Conservation (phyloP, 2,329 filamentous ascomycete species). For the Niveomyces coronatus region DNA sequence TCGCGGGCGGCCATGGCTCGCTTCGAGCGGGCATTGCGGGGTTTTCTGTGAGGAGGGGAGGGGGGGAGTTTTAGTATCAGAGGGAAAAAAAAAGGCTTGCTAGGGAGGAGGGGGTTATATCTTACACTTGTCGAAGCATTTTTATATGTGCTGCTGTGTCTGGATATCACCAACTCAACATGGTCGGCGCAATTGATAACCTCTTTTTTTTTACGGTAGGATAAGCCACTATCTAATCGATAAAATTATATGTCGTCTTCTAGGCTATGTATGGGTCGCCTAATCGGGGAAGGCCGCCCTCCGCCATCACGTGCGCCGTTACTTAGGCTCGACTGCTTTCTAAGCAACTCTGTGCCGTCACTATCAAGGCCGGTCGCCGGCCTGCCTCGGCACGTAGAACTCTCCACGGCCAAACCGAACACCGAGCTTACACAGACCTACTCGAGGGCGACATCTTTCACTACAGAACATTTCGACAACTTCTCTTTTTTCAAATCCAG, state of each 20-base stretch:
- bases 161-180: too few species aligned
- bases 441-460: conserved; percentile 2
- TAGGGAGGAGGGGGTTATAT: not conserved
- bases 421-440: conserved; percentile 9
- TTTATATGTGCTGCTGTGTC: too few species aligned
- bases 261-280: not conserved
- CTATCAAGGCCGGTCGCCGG: conserved; percentile 6
- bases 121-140: conserved; percentile 42
- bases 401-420: conserved; percentile 13
- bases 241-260: too few species aligned
- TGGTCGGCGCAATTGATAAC: conserved; percentile 5
- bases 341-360: conserved; percentile 3
- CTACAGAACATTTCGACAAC: too few species aligned
- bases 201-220: conserved; percentile 9
- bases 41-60: too few species aligned
- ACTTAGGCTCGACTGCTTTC: conserved; percentile 4
- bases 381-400: conserved; percentile 16
- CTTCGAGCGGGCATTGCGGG: conserved; percentile 75
- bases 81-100: too few species aligned
- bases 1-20: conserved; percentile 88
- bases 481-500: not conserved
- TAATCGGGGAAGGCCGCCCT: conserved; percentile 11
- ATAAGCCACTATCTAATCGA: conserved; percentile 26
- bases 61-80: too few species aligned
- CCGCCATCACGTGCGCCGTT: conserved; percentile 27